Percentiles rank a stretch among this genome's conserved stretches.
Conservation (phyloP, 345 rosid species). For the Eucalyptus grandis region DNA sequence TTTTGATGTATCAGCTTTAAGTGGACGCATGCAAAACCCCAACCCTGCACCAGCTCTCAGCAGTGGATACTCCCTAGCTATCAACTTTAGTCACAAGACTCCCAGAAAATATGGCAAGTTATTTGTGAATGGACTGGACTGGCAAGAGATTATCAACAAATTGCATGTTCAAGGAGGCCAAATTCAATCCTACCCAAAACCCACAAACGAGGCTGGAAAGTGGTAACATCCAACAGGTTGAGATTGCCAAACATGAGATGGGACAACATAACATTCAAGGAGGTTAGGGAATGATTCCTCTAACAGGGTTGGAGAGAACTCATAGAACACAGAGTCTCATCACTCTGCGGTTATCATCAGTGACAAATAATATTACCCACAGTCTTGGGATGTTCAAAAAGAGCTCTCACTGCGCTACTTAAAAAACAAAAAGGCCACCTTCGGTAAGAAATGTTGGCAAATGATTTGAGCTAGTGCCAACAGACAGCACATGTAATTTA, state of each 20-base stretch:
- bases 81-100: not conserved
- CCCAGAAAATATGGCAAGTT: not conserved
- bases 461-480: not conserved
- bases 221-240: not conserved
- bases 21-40: not conserved
- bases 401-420: not conserved
- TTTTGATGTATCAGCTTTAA: not conserved
- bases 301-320: not conserved
- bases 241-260: not conserved
- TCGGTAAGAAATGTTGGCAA: not conserved
- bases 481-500: not conserved
- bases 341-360: not conserved
- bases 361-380: not conserved
- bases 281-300: not conserved
- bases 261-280: not conserved
- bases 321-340: not conserved
- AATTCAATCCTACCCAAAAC: not conserved
- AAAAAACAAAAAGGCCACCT: not conserved
- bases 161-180: not conserved
- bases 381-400: not conserved
- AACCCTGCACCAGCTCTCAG: not conserved
- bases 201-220: not conserved
- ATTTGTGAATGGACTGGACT: not conserved
- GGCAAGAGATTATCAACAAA: not conserved
- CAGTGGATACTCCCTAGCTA: not conserved